Conservation (phyloP, 768 basidiomycete species). For the Strobilomyces confusus region DNA sequence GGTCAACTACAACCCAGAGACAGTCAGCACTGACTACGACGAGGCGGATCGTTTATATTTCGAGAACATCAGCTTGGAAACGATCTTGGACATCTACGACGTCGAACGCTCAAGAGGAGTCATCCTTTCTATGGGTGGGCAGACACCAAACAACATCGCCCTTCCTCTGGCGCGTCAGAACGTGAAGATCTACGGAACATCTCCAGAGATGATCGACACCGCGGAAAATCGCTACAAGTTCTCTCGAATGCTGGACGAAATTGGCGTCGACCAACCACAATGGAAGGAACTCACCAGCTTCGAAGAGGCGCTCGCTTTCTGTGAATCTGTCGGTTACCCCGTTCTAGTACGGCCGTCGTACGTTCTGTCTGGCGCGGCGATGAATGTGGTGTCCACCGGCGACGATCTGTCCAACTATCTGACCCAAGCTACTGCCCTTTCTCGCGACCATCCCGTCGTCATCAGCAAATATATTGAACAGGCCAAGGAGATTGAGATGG, state of each 20-base stretch:
- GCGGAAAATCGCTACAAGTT: conserved; percentile 99
- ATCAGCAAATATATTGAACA: conserved; percentile 99
- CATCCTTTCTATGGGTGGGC: conserved; percentile 97
- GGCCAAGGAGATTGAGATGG: conserved; percentile 99
- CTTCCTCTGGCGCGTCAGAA: conserved; percentile 94
- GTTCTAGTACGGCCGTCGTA: conserved; percentile 97
- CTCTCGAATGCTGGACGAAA: conserved; percentile 94
- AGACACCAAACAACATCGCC: conserved; percentile 98
- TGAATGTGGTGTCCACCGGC: conserved; percentile 96
- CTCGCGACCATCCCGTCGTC: conserved; percentile 94
- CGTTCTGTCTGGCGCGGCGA: conserved; percentile 98
- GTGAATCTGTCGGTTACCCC: conserved; percentile 89
- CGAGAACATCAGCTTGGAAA: conserved; percentile 96
- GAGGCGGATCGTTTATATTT: conserved; percentile 98
- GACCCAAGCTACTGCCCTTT: conserved; percentile 93
- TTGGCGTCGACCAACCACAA: conserved; percentile 95
- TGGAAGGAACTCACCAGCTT: conserved; percentile 97
- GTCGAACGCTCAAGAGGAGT: conserved; percentile 84
- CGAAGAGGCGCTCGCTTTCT: conserved; percentile 84
- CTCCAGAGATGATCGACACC: conserved; percentile 99
- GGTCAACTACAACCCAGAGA: conserved; percentile 99
- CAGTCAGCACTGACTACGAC: conserved; percentile 98
- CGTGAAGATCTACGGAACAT: conserved; percentile 97
- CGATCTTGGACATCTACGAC: conserved; percentile 96
- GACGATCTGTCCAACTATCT: conserved; percentile 92